A percentile compares a stretch with the other conserved stretches of the same genome.
These are phyloP conservation scores for Tulasnella sp. DNA, from an alignment of 768 basidiomycete genomes.

Conservation along the genomic window DNA sequence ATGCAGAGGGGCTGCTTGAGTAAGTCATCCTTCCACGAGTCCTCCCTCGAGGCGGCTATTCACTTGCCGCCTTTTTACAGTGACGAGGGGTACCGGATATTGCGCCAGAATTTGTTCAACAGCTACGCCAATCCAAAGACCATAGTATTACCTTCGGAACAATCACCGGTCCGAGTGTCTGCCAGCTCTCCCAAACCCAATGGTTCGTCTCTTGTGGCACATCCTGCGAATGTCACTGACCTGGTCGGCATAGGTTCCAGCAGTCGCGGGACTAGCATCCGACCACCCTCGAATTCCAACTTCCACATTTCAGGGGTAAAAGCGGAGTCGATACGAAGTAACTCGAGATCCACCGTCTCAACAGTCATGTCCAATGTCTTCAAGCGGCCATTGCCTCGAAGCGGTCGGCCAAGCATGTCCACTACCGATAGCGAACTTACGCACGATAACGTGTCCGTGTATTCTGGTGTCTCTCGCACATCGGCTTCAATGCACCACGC, in stretches of 20 bases:
- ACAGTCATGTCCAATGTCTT: slow-evolving; percentile 14
- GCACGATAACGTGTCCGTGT: slow-evolving; percentile 9
- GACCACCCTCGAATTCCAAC: slow-evolving; percentile 15
- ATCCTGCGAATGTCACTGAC: not conserved
- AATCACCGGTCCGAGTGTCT: slow-evolving; percentile 9
- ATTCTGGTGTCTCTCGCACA: slow-evolving; percentile 8
- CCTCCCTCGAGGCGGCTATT: not conserved
- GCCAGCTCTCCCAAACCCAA: not conserved
- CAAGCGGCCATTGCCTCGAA: not conserved
- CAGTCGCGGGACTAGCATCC: not conserved
- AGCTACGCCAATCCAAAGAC: slow-evolving; percentile 36
- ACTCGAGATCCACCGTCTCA: slow-evolving; percentile 16
- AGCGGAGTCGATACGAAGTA: slow-evolving; percentile 17
- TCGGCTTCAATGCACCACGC: slow-evolving; percentile 1
- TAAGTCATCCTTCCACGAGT: slow-evolving; percentile 29
- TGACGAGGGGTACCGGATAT: slow-evolving; percentile 75
- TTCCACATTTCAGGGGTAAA: slow-evolving; percentile 16
- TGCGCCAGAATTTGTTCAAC: slow-evolving; percentile 78
- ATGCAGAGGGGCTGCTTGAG: slow-evolving; percentile 71
- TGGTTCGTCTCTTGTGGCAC: not conserved
- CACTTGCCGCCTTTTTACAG: slow-evolving; percentile 30
- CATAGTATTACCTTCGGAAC: not conserved
- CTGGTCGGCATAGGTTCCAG: not conserved
- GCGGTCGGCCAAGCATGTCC: slow-evolving; percentile 12
- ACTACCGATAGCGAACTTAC: not conserved